A percentile compares a stretch with the other conserved stretches of the same genome.
Evolutionary conservation across 2,329 filamentous ascomycete genomes (phyloP).

Genomic region (Stagonosporopsis rhizophila): DNA sequence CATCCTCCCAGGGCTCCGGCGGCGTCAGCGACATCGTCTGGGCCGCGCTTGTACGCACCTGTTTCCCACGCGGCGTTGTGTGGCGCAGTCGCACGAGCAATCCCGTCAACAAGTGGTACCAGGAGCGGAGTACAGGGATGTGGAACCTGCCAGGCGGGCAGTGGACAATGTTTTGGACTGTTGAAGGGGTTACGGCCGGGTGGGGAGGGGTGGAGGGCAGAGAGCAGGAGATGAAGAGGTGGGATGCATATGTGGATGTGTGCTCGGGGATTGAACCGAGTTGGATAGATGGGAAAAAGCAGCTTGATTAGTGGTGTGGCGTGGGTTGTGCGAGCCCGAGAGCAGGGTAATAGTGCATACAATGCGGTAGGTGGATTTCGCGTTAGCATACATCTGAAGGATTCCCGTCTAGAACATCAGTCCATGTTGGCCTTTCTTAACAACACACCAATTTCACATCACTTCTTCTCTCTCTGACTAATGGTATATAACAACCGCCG

Average conservation of each 20-base stretch:
- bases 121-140: constrained; percentile 84
- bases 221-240: constrained; percentile 49
- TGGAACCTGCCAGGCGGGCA: constrained; percentile 81
- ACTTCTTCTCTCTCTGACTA: too few relatives aligned
- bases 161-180: constrained; percentile 99
- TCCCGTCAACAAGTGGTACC: constrained; percentile 99
- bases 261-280: constrained; percentile 58
- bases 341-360: too few relatives aligned
- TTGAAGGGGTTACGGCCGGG: constrained; percentile 61
- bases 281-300: constrained; percentile 54
- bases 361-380: too few relatives aligned
- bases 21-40: constrained; percentile 97
- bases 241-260: constrained; percentile 58
- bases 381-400: too few relatives aligned
- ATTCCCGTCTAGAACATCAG: too few relatives aligned
- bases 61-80: constrained; percentile 87
- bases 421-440: too few relatives aligned
- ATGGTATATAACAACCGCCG: too few relatives aligned
- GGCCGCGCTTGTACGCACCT: constrained; percentile 89
- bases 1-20: constrained; percentile 84
- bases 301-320: constrained; percentile 4
- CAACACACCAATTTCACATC: too few relatives aligned
- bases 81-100: constrained; percentile 92
- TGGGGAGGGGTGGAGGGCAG: constrained; percentile 58
- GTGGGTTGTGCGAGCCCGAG: not conserved